Evolutionary conservation across 148 eudicot species (phyloP).

Genomic region (Arbutus unedo): DNA sequence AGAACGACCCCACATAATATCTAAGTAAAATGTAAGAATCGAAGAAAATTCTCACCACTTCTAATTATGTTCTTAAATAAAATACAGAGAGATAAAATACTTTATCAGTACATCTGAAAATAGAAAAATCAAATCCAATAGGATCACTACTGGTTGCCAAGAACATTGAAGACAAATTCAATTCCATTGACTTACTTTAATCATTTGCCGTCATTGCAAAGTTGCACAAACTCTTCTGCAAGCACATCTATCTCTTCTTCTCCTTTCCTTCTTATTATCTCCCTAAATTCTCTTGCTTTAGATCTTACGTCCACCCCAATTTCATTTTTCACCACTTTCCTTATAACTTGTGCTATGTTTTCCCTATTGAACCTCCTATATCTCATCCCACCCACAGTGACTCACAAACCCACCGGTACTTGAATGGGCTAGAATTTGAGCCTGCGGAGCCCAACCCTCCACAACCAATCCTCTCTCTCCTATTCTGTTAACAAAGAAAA

Average conservation of each 20-base stretch:
- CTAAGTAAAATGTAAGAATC: not conserved
- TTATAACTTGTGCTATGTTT: conserved; percentile 17
- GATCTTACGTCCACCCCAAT: conserved; percentile 15
- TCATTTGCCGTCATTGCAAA: not conserved
- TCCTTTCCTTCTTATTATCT: conserved; percentile 6
- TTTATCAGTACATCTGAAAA: no score
- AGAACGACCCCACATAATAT: not conserved
- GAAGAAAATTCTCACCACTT: not conserved
- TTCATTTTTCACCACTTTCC: conserved; percentile 17
- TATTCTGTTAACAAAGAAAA: conserved; percentile 12
- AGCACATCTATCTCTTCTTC: conserved; percentile 10
- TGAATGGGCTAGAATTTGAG: conserved; percentile 20
- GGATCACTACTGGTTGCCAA: no score
- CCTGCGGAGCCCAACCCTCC: conserved; percentile 35
- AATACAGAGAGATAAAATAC: not conserved
- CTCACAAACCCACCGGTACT: conserved; percentile 34
- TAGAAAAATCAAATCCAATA: no score
- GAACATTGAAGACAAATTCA: no score
- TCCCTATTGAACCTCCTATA: conserved; percentile 17
- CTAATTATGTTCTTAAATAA: not conserved
- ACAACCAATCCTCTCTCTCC: conserved; percentile 26
- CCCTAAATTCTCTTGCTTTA: conserved; percentile 17
- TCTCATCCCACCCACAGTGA: conserved; percentile 43
- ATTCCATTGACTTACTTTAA: no score
- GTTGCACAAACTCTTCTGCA: conserved; percentile 2